Conservation (phyloP, 2,329 filamentous ascomycete genomes). For the Ophiostoma perfectum region DNA sequence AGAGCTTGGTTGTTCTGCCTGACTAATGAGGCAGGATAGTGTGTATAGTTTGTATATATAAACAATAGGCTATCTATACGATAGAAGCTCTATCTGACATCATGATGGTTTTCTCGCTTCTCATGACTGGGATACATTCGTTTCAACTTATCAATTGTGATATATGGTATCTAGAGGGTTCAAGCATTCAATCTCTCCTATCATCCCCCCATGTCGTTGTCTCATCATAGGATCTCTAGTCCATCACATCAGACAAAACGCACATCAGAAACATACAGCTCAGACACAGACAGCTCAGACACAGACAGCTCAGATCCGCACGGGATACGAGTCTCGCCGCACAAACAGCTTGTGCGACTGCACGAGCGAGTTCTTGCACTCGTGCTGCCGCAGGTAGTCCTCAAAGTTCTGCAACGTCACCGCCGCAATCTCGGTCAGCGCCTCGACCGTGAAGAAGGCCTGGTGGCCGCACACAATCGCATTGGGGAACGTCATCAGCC, state of each 20-base stretch:
- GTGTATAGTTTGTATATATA: neutral
- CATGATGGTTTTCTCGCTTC: no score
- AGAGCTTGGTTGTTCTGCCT: neutral
- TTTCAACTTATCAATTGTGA: no score
- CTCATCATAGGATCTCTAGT: no score
- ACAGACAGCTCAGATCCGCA: constrained; percentile 32
- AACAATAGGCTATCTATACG: no score
- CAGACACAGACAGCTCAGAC: constrained; percentile 25
- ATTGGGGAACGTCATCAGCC: constrained; percentile 63
- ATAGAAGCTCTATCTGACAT: no score
- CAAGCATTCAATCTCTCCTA: no score
- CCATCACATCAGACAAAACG: no score
- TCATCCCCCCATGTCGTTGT: no score
- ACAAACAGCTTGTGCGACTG: constrained; percentile 26
- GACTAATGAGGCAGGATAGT: neutral
- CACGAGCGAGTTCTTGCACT: constrained; percentile 39
- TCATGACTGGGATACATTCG: no score
- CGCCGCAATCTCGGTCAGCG: constrained; percentile 57
- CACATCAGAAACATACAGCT: no score
- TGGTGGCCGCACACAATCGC: constrained; percentile 63
- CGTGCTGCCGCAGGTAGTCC: constrained; percentile 37
- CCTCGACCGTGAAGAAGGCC: constrained; percentile 64
- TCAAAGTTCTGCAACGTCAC: constrained; percentile 54
- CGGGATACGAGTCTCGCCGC: constrained; percentile 31
- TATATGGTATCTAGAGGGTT: no score